A percentile compares a stretch with the other conserved stretches of the same genome.
Conservation (phyloP, 192 early-diverging fungal genomes). For the Coemansia sp. region DNA sequence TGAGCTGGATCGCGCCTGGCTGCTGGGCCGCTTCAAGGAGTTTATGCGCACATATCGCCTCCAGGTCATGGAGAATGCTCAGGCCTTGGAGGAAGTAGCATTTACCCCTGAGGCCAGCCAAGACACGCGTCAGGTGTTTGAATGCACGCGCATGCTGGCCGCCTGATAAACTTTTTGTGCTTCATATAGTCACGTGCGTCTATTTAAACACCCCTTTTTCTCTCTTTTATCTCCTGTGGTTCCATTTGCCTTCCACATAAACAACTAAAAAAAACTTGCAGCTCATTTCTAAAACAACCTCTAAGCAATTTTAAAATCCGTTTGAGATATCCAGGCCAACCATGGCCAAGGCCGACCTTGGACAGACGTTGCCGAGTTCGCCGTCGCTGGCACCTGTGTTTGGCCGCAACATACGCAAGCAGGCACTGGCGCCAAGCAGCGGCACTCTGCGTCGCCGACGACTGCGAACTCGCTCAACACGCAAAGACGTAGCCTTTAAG, state of each 20-base stretch:
- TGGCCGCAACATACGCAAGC: constrained; percentile 6
- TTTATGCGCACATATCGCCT: constrained; percentile 58
- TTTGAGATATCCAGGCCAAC: not conserved
- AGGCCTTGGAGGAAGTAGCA: constrained; percentile 47
- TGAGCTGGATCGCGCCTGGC: constrained; percentile 67
- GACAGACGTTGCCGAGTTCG: not conserved
- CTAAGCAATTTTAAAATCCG: too few species aligned
- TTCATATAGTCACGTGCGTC: not conserved
- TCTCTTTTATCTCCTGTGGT: not conserved
- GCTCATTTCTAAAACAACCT: too few species aligned
- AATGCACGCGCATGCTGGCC: constrained; percentile 15
- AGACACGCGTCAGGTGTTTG: constrained; percentile 42
- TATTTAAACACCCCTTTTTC: not conserved
- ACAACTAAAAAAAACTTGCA: too few species aligned
- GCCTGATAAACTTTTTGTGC: not conserved
- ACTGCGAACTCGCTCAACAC: constrained; percentile 11
- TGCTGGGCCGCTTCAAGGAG: constrained; percentile 61
- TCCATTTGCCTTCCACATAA: too few species aligned
- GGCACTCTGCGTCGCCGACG: constrained; percentile 23
- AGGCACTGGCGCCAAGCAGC: constrained; percentile 14
- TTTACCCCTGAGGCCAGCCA: constrained; percentile 49
- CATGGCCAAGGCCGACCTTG: constrained; percentile 3
- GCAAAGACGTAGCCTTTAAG: constrained; percentile 1
- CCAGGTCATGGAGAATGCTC: constrained; percentile 50
- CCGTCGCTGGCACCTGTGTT: constrained; percentile 6